These are phyloP conservation scores for Oryza nivara DNA, from an alignment of 176 grass and related monocot genomes.

Conservation along the genomic window DNA sequence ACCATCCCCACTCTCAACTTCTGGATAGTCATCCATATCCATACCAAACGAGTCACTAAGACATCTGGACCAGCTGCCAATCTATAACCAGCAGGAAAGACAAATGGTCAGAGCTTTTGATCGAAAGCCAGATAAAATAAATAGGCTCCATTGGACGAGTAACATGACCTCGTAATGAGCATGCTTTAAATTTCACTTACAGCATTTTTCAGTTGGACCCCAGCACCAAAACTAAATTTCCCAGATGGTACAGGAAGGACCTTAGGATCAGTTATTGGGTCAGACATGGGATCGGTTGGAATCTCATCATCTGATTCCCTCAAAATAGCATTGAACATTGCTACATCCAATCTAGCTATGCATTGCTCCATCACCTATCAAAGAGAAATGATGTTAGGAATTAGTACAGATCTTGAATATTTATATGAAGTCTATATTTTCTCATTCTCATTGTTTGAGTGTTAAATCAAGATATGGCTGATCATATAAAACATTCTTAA, in stretches of 20 bases:
- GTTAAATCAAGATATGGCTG: constrained; percentile 1
- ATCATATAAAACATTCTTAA: neutral
- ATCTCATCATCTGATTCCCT: constrained; percentile 89
- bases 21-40: constrained; percentile 71
- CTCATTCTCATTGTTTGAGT: neutral
- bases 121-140: constrained; percentile 3
- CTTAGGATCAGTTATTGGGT: constrained; percentile 86
- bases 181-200: constrained; percentile 60
- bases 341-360: constrained; percentile 85
- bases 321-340: constrained; percentile 99
- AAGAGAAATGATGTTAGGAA: constrained; percentile 28
- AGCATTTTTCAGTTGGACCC: constrained; percentile 98
- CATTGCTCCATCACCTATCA: constrained; percentile 93
- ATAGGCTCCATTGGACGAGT: neutral
- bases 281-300: constrained; percentile 80
- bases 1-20: constrained; percentile 48
- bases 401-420: constrained; percentile 19
- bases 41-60: constrained; percentile 86
- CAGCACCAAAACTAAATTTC: constrained; percentile 89
- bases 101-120: neutral
- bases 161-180: constrained; percentile 22
- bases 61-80: constrained; percentile 95
- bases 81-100: constrained; percentile 53
- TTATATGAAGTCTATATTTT: constrained; percentile 11
- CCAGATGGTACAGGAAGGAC: constrained; percentile 83